Evolutionary conservation across 2,329 filamentous ascomycete genomes (phyloP).

Genomic region (Cladosporium sp.): DNA sequence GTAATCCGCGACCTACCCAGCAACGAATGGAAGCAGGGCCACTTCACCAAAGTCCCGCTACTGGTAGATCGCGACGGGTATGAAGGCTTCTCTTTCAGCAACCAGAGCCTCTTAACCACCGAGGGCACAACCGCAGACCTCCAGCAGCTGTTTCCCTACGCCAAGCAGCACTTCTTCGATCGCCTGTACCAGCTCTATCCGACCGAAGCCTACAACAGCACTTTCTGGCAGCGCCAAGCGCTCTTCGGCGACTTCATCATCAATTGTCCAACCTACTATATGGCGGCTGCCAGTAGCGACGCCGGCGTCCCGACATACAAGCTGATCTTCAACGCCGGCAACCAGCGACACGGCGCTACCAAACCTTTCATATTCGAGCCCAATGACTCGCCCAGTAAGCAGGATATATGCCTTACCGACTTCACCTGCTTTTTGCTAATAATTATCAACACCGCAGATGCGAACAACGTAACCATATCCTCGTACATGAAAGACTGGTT

Average conservation of each 20-base stretch:
- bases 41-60: constrained; percentile 40
- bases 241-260: constrained; percentile 49
- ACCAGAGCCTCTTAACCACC: constrained; percentile 31
- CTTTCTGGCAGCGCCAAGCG: constrained; percentile 40
- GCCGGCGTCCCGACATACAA: constrained; percentile 33
- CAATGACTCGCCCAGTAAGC: constrained; percentile 15
- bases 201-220: constrained; percentile 35
- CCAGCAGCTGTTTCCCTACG: constrained; percentile 37
- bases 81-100: constrained; percentile 41
- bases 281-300: constrained; percentile 30
- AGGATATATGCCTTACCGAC: background rate
- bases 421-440: background rate
- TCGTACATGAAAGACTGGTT: constrained; percentile 38
- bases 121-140: constrained; percentile 36
- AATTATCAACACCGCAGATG: background rate
- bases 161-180: constrained; percentile 39
- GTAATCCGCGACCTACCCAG: constrained; percentile 41
- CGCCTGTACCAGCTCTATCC: constrained; percentile 45
- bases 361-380: constrained; percentile 26
- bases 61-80: constrained; percentile 39
- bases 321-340: constrained; percentile 39
- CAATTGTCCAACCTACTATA: constrained; percentile 41
- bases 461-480: constrained; percentile 36
- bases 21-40: constrained; percentile 35
- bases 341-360: constrained; percentile 35